A percentile compares a stretch with the other conserved stretches of the same genome.
phyloP scores from a whole-genome alignment of 345 rosid species.

The Noccaea bulbosa region DNA sequence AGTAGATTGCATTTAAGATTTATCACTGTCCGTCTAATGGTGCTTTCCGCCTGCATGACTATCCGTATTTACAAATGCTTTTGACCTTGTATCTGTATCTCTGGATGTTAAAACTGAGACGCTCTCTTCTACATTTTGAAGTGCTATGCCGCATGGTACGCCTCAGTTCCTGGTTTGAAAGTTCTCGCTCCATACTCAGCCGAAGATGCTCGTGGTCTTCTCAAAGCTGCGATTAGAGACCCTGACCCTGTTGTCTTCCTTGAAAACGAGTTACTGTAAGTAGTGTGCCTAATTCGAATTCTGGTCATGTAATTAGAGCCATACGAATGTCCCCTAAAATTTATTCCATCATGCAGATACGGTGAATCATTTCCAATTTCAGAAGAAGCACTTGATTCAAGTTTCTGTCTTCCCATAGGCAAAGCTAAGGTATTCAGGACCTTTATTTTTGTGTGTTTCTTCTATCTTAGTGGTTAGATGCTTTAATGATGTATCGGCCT shows the following conservation, averaged over 20 bases:
- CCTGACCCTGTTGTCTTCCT: constrained; percentile 96
- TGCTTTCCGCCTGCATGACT: not conserved
- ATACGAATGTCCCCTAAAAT: not conserved
- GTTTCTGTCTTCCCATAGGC: constrained; percentile 93
- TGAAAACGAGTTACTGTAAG: constrained; percentile 93
- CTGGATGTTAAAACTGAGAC: constrained; percentile 6
- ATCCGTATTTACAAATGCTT: constrained; percentile 2
- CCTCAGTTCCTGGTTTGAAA: constrained; percentile 85
- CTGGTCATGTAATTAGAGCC: not conserved
- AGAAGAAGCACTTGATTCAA: constrained; percentile 87
- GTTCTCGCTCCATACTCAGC: constrained; percentile 82
- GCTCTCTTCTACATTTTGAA: constrained; percentile 41
- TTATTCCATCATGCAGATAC: constrained; percentile 54
- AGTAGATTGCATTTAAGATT: not conserved
- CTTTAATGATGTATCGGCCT: constrained; percentile 17
- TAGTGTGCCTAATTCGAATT: constrained; percentile 21
- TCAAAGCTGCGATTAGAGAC: constrained; percentile 96
- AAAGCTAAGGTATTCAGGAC: constrained; percentile 74
- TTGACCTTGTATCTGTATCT: constrained; percentile 13
- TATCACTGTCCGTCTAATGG: not conserved
- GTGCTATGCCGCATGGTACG: constrained; percentile 98
- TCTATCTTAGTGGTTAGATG: constrained; percentile 5
- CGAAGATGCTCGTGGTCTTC: constrained; percentile 90
- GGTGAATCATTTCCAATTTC: constrained; percentile 93
- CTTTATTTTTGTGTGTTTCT: not conserved